Percentiles rank a stretch among this genome's conserved stretches.
These are phyloP conservation scores for Tuber microsphaerosporum DNA, from an alignment of 495 filamentous ascomycete species.

Conservation along the genomic window DNA sequence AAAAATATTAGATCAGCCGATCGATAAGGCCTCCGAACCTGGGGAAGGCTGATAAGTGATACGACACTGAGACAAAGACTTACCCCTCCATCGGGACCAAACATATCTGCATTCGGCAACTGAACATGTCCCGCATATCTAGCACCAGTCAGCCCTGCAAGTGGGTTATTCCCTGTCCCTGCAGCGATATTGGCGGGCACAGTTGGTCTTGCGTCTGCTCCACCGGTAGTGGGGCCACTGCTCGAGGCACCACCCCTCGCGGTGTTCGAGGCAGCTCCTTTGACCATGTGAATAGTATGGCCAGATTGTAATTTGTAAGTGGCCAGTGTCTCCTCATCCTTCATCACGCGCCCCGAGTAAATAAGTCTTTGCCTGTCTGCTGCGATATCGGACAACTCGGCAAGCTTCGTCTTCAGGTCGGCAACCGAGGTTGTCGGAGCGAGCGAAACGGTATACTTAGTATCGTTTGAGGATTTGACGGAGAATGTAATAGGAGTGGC, in stretches of 20 bases:
- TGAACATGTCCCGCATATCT: conserved; percentile 88
- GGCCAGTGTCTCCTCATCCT: conserved; percentile 76
- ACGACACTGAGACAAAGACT: conserved; percentile 44
- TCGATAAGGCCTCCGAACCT: conserved; percentile 4
- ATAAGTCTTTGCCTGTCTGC: conserved; percentile 86
- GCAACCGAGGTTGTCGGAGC: conserved; percentile 66
- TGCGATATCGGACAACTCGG: conserved; percentile 74
- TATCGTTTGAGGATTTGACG: conserved; percentile 83
- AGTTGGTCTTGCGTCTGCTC: conserved; percentile 43
- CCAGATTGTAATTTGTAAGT: conserved; percentile 90
- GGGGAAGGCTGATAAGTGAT: not conserved
- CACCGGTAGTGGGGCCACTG: conserved; percentile 47
- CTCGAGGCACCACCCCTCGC: conserved; percentile 49
- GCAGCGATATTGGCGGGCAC: conserved; percentile 87
- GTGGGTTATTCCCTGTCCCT: conserved; percentile 82
- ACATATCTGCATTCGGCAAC: conserved; percentile 78
- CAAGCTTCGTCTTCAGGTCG: conserved; percentile 83
- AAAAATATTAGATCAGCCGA: conserved; percentile 38
- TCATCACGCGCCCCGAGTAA: conserved; percentile 93
- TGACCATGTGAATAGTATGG: conserved; percentile 95
- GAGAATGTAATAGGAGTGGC: conserved; percentile 71
- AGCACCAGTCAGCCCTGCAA: conserved; percentile 86
- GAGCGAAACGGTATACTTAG: conserved; percentile 73
- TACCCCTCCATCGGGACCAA: conserved; percentile 95
- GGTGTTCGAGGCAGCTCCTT: conserved; percentile 83